Evolutionary conservation across 2,329 filamentous ascomycete species (phyloP), one percentile per base, ranked within the genome.

Genomic region (Zymoseptoria brevis): DNA sequence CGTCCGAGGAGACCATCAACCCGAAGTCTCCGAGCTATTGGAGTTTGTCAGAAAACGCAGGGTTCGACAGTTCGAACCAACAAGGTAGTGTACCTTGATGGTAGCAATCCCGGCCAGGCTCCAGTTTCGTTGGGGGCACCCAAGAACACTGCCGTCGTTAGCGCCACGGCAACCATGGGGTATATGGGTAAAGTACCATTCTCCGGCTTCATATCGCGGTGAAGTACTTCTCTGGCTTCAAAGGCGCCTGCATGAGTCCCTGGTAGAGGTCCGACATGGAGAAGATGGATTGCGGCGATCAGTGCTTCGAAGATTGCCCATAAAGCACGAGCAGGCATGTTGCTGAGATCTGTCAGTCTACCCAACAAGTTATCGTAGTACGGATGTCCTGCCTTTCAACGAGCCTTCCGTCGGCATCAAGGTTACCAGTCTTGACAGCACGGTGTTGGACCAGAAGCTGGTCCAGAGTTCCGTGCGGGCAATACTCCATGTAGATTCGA

Each of bases 401-500:
- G 3, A 11, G 13, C 7, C 2, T 45, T 45, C 35, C 35, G 13
- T 13, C 35, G 13, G 35, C 35, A 16, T 45, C 35, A 16, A 13
- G 13, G 13, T 16, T n/a, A 11, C 35, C 35, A 7, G 35, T 45
- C 13, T 45, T 45, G 11, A 45, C 16, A 45, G 35, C 35, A 4
- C 35, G 35, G 16, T 19, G 22, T 29, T n/a, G 22, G n/a, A 13
- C 16, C n/a, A 53, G 22, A 19, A 29, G n/a, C 8, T 53, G 11
- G 7, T 53, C 19, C 51, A 53, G n/a, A 26, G 8, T 53, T 6
- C 51, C 51, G 8, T 53, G 51, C 29, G 22, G 51, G 29, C 51
- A 53, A 16, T 45, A n/a, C n/a, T 53, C 51, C 51, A 53, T 53
- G 51, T 53, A 53, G 19, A 53, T 53, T 26, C 51, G 22, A n/a